Evolutionary conservation across 2,329 filamentous ascomycete genomes (phyloP), one percentile per base, ranked within the genome.

Genomic region (Alternaria sp.): DNA sequence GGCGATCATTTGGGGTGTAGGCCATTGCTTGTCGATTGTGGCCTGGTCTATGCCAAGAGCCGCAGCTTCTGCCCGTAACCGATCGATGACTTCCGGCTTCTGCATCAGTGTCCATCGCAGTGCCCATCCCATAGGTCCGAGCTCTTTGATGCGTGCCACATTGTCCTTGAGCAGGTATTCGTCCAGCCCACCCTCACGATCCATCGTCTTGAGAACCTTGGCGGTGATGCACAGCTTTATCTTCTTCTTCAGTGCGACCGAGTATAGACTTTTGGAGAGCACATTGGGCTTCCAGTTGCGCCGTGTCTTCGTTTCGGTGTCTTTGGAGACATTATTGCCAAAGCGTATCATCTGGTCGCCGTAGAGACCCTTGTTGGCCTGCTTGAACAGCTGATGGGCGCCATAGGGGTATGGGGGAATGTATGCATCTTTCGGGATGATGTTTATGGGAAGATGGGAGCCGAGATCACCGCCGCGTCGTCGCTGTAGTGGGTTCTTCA

Each of bases 41-140:
- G 72, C 71, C 51, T 85, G 82, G 6, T 86, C 85, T 62, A 97
- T 75, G 0, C 93, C 92, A 54, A 96, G 78, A 19, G 82, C 82
- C 61, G 84, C 81, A 64, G 93, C 85, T 83, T 97, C 86, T 54
- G 82, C 78, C 45, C 86, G 86, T 75, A 93, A 92, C 68, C 87
- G 84, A 69, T 86, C 86, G 78, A 89, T 88, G 54, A 96, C 86
- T 19, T 82, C 81, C 1, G 85, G 83, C 5, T 89, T 93, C 83
- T 95, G 92, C 90, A 97, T 93, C 65, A 99, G 84, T 66, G 92
- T 87, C 92, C 93, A 97, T 68, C 96, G 86, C 74, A 99, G 83
- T 72, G 90, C 88, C 96, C 96, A 99, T 7, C 96, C 96, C 69
- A 91, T 91, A 56, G 95, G 89, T 6, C 96, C 96, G 61, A 99